Evolutionary conservation across 192 early-diverging fungal genomes (phyloP), one percentile per base, ranked within the genome.

Genomic region (Funneliformis mosseae): DNA sequence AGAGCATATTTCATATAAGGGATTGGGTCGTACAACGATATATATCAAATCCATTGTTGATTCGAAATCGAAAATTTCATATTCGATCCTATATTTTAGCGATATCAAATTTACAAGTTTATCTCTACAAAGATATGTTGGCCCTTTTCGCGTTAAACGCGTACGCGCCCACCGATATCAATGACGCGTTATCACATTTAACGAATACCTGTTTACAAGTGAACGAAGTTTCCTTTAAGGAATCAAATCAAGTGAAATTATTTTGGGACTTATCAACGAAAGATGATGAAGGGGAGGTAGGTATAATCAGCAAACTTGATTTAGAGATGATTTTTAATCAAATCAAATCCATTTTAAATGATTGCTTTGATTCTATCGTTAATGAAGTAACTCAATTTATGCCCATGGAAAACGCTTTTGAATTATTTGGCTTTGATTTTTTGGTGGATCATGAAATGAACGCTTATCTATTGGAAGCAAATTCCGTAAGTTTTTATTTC

Each of bases 11-110:
- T 28, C 91, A 92, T 76, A 89, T 92, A 25, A 86, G 91, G 62
- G 91, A 92, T 59, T 92, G 90, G 90, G 91, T 92, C 18, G 87
- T 92, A 23, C 91, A 92, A 77, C 85, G 89, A 6, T 92, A 92
- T 76, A 89, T 92, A 27, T 85, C 89, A 74, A 73, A 83, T 8
- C 91, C 91, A 3, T 76, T 91, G 25, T 74, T 92, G 33, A 71
- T 92, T 11, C 80, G 83, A 11, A 67, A 81, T 45, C 88, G 91
- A 75, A 92, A 92, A 81, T 92, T 92, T 85, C 91, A 92, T 68
- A 87, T 92, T 43, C 88, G 91, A 11, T 87, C 87, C 11, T 92
- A 92, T 46, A 89, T 91, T 4, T 60, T 92, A 14, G 89, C 90
- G 27, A 83, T 87, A n/a, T 87, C 88, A 23, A 88, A 87, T 48